phyloP scores from a whole-genome alignment of 1,284 basidiomycete species.

The Boletus sp. region DNA sequence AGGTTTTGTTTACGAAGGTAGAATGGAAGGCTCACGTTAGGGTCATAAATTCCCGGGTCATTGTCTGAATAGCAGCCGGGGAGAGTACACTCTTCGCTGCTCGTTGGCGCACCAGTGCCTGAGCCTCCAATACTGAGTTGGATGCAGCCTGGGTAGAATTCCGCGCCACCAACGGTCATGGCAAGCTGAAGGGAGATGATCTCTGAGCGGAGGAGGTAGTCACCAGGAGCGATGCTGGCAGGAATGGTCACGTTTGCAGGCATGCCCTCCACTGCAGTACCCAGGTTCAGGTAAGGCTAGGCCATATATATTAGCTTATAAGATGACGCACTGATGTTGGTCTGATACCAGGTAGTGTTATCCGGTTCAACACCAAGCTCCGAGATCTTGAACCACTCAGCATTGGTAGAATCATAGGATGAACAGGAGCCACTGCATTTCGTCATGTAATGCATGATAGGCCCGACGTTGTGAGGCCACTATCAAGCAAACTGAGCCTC shows the following conservation, averaged over 20 bases:
- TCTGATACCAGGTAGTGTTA: constrained; percentile 42
- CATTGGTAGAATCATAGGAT: constrained; percentile 34
- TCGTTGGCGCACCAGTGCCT: constrained; percentile 43
- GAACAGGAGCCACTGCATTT: constrained; percentile 35
- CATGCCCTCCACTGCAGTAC: constrained; percentile 32
- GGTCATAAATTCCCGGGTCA: constrained; percentile 59
- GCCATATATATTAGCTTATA: not conserved
- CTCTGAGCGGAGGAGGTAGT: constrained; percentile 72
- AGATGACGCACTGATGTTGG: constrained; percentile 36
- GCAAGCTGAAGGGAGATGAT: constrained; percentile 70
- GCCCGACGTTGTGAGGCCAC: constrained; percentile 41
- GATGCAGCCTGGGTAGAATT: constrained; percentile 72
- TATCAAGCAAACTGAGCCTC: constrained; percentile 8
- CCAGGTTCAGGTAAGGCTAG: not conserved
- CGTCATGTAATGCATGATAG: constrained; percentile 41
- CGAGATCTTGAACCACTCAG: constrained; percentile 43
- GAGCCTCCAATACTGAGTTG: constrained; percentile 59
- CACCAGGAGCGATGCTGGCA: constrained; percentile 51
- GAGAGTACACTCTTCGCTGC: constrained; percentile 50
- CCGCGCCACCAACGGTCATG: constrained; percentile 49
- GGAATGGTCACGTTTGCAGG: constrained; percentile 55
- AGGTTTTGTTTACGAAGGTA: not conserved
- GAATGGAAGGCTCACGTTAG: constrained; percentile 36
- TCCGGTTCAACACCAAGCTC: constrained; percentile 29
- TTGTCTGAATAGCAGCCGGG: constrained; percentile 63